Conservation (phyloP, 345 rosid species). For the Brassica juncea region DNA sequence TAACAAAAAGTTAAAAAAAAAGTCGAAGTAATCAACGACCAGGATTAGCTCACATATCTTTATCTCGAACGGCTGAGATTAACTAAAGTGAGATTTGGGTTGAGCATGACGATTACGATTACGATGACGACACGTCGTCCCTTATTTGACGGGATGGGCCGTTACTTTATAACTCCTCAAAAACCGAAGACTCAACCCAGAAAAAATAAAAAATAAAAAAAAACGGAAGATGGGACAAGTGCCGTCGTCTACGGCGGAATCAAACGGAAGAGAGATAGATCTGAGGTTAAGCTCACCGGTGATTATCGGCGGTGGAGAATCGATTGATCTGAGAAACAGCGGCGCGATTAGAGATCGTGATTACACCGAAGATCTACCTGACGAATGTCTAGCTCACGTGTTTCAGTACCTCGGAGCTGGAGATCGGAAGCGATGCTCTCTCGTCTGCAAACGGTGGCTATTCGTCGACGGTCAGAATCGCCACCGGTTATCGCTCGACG, state of each 20-base stretch:
- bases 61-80: not conserved
- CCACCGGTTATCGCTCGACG: constrained; percentile 68
- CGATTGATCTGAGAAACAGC: constrained; percentile 20
- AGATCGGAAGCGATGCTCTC: constrained; percentile 72
- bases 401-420: constrained; percentile 71
- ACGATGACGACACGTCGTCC: constrained; percentile 46
- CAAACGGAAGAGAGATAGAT: constrained; percentile 26
- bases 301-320: constrained; percentile 15
- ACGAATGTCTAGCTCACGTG: constrained; percentile 75
- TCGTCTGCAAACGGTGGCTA: constrained; percentile 78
- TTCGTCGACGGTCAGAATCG: constrained; percentile 78
- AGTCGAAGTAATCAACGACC: constrained; percentile 25
- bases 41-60: not conserved
- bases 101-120: constrained; percentile 39
- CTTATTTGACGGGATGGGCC: constrained; percentile 43
- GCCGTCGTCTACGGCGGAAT: constrained; percentile 44
- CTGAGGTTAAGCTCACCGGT: constrained; percentile 29
- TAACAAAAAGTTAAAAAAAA: not conserved
- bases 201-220: not conserved
- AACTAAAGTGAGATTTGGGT: constrained; percentile 14
- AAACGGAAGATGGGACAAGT: constrained; percentile 60
- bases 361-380: constrained; percentile 62
- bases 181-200: not conserved
- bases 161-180: constrained; percentile 11
- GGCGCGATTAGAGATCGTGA: constrained; percentile 38